Evolutionary conservation across 768 basidiomycete genomes (phyloP), one percentile per base, ranked within the genome.

Genomic region (Rhodocollybia butyracea): DNA sequence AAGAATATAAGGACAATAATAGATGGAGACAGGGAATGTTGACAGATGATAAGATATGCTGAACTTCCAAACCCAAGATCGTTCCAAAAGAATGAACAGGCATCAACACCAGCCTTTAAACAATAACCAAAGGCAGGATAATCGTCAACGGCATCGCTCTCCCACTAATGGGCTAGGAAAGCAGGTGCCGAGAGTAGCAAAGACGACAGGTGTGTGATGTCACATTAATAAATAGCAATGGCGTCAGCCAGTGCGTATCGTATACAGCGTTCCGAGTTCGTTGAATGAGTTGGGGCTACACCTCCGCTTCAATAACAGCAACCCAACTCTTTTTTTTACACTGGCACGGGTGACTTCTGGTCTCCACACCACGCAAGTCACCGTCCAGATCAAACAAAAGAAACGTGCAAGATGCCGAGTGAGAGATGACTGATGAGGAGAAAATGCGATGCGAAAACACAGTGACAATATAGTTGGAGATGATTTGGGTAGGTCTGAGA

Each of bases 221-320:
- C 27, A 15, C 17, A 12, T 22, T 7, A 53, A 53, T 53, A 53
- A 51, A 51, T 51, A 42, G 51, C 51, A 53, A 53, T 43, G 51
- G 40, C 32, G 26, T 27, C 51, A 19, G 42, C 51, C 51, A 53
- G 30, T 32, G 40, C 39, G 41, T 41, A 53, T 53, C 40, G 51
- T 53, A 53, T 43, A 53, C 51, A 53, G 51, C 27, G 36, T 53
- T 53, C 51, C 51, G 11, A 22, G 19, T 53, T 53, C 41, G 24
- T 53, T 24, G 31, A 32, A 5, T n/a, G 39, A 42, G 51, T 32
- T 31, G 51, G 19, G 26, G 51, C 29, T 53, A 41, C 24, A n/a
- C 17, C 1, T 22, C 47, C 47, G 5, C 47, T 26, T 21, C 47
- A 13, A 29, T 10, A 22, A 46, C 21, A 50, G 32, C 39, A 30